phyloP scores from a whole-genome alignment of 2,329 filamentous ascomycete genomes.

The Trichoderma sp. region DNA sequence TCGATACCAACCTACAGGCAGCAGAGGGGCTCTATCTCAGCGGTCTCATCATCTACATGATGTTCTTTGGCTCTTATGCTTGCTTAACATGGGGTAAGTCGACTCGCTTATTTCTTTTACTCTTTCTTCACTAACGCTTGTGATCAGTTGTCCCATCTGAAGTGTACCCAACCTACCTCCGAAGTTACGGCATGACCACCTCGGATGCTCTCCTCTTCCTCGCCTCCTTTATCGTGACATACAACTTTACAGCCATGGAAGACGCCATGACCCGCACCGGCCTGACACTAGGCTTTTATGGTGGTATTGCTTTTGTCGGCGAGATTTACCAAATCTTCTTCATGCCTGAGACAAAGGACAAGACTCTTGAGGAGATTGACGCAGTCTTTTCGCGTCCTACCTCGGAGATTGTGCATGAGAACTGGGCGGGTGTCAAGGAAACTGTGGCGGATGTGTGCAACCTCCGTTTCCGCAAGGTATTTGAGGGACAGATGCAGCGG shows the following conservation, averaged over 20 bases:
- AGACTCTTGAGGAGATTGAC: slow-evolving; percentile 68
- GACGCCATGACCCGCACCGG: slow-evolving; percentile 64
- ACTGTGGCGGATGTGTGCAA: slow-evolving; percentile 28
- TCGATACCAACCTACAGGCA: slow-evolving; percentile 42
- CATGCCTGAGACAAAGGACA: slow-evolving; percentile 73
- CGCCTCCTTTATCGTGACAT: slow-evolving; percentile 69
- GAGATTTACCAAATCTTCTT: slow-evolving; percentile 72
- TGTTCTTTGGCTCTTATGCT: slow-evolving; percentile 65
- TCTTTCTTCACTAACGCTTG: neutral
- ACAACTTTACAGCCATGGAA: slow-evolving; percentile 72
- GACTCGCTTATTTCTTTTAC: neutral
- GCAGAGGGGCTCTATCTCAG: slow-evolving; percentile 62
- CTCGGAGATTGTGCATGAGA: slow-evolving; percentile 58
- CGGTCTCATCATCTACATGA: slow-evolving; percentile 66
- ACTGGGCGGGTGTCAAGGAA: slow-evolving; percentile 40
- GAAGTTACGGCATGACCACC: slow-evolving; percentile 71
- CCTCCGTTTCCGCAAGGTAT: slow-evolving; percentile 26
- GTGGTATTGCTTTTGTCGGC: slow-evolving; percentile 67
- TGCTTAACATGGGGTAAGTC: slow-evolving; percentile 55
- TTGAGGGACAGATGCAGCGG: slow-evolving; percentile 25
- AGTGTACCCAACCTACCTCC: slow-evolving; percentile 69
- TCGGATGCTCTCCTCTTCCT: slow-evolving; percentile 68
- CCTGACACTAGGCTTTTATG: slow-evolving; percentile 68
- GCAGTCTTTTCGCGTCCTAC: slow-evolving; percentile 64
- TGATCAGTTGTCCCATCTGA: slow-evolving; percentile 58